Conservation (phyloP, 73 alveolate species). For the Paramecium sexaurelia region DNA sequence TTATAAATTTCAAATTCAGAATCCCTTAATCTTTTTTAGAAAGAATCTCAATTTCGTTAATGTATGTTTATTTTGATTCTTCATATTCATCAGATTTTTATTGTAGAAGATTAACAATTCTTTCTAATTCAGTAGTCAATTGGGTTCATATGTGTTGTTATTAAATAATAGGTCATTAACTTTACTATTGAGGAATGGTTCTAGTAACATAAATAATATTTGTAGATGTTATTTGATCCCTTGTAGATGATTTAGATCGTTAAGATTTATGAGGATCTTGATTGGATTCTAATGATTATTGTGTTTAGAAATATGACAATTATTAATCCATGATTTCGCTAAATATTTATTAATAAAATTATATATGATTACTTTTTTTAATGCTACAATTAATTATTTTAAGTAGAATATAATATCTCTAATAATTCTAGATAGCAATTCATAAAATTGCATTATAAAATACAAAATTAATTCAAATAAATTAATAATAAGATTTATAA, state of each 20-base stretch:
- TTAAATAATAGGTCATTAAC: not conserved
- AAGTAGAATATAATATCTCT: not conserved
- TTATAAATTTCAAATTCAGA: not conserved
- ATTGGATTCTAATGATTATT: not conserved
- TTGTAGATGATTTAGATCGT: not conserved
- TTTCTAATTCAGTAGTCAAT: conserved; percentile 48
- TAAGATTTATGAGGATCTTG: not conserved
- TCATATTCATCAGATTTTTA: conserved; percentile 24
- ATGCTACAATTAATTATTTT: not conserved
- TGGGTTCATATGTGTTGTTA: not conserved
- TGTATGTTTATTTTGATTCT: not conserved
- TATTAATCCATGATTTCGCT: not conserved
- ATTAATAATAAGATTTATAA: no score
- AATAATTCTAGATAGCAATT: not conserved
- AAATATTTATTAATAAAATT: not conserved
- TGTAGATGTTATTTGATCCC: not conserved
- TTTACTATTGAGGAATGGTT: not conserved
- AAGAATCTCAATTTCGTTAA: not conserved
- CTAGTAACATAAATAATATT: not conserved
- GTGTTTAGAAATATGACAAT: not conserved
- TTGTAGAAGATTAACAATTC: not conserved
- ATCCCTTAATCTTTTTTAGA: not conserved
- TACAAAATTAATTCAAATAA: no score
- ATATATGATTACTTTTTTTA: no score
- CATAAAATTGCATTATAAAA: no score